Conservation (phyloP, 2,329 filamentous ascomycete species). For the Colletotrichum sp. region DNA sequence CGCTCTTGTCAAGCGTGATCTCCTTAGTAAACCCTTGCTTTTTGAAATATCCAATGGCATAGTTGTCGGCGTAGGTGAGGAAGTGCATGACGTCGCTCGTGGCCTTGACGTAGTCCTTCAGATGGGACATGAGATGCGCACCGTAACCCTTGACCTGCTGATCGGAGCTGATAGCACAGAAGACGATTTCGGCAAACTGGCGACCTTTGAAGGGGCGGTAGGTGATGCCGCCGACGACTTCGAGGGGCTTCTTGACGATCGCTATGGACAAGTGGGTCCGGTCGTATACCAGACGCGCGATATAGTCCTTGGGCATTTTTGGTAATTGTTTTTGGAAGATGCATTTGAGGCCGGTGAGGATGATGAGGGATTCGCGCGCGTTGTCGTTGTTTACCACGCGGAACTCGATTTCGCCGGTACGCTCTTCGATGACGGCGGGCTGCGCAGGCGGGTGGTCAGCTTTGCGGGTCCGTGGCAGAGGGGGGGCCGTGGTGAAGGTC, state of each 20-base stretch:
- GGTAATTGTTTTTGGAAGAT: slow-evolving; percentile 98
- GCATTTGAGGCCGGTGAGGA: slow-evolving; percentile 93
- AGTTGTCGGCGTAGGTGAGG: slow-evolving; percentile 97
- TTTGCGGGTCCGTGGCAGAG: not conserved
- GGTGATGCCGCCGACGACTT: slow-evolving; percentile 96
- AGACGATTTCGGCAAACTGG: slow-evolving; percentile 96
- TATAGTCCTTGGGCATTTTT: slow-evolving; percentile 99
- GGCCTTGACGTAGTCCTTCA: slow-evolving; percentile 98
- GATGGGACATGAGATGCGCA: slow-evolving; percentile 95
- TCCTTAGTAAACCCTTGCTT: slow-evolving; percentile 99
- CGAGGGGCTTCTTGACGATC: slow-evolving; percentile 94
- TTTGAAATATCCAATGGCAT: slow-evolving; percentile 98
- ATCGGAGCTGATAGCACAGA: slow-evolving; percentile 96
- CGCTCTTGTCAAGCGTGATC: slow-evolving; percentile 85
- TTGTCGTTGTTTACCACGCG: slow-evolving; percentile 98
- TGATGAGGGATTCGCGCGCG: slow-evolving; percentile 85
- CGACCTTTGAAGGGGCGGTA: slow-evolving; percentile 93
- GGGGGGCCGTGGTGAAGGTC: not conserved
- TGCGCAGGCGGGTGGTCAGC: slow-evolving; percentile 35
- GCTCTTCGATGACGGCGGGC: slow-evolving; percentile 92
- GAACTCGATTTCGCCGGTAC: slow-evolving; percentile 93
- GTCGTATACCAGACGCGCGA: slow-evolving; percentile 96
- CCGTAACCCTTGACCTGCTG: slow-evolving; percentile 99
- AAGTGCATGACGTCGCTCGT: slow-evolving; percentile 99
- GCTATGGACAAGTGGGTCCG: slow-evolving; percentile 95